These are phyloP conservation scores for Letharia lupina DNA, from an alignment of 495 filamentous ascomycete species.

Conservation along the genomic window DNA sequence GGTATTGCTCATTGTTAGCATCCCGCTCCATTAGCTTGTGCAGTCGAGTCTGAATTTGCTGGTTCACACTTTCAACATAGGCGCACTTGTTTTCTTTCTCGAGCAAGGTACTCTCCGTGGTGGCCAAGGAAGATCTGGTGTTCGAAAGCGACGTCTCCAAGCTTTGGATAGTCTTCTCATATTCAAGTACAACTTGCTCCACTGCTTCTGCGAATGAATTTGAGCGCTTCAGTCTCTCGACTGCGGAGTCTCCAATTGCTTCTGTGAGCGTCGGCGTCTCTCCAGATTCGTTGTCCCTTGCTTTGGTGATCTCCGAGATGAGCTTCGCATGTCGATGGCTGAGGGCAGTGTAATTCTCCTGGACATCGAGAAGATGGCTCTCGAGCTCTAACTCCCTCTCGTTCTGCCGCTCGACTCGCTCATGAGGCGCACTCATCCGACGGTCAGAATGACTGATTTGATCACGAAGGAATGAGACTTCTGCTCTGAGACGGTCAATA, in stretches of 20 bases:
- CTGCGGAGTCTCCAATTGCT: constrained; percentile 65
- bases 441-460: constrained; percentile 72
- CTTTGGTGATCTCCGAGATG: constrained; percentile 87
- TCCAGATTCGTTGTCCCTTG: constrained; percentile 56
- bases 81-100: constrained; percentile 92
- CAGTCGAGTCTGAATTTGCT: constrained; percentile 77
- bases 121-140: constrained; percentile 75
- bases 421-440: constrained; percentile 46
- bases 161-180: constrained; percentile 95
- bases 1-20: constrained; percentile 77
- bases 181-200: constrained; percentile 92
- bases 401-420: constrained; percentile 68
- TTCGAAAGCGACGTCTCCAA: constrained; percentile 87
- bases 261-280: constrained; percentile 49
- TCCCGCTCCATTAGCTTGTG: constrained; percentile 90
- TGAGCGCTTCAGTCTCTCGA: constrained; percentile 84
- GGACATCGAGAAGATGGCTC: constrained; percentile 83
- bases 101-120: constrained; percentile 71
- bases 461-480: constrained; percentile 88
- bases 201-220: constrained; percentile 92
- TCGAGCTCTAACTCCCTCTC: constrained; percentile 86
- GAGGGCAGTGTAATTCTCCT: constrained; percentile 89
- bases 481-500: constrained; percentile 88
- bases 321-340: constrained; percentile 88
- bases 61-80: constrained; percentile 83